Evolutionary conservation across 371 early-diverging fungal species (phyloP), one percentile per base, ranked within the genome.

Genomic region (Rhizopus delemar): DNA sequence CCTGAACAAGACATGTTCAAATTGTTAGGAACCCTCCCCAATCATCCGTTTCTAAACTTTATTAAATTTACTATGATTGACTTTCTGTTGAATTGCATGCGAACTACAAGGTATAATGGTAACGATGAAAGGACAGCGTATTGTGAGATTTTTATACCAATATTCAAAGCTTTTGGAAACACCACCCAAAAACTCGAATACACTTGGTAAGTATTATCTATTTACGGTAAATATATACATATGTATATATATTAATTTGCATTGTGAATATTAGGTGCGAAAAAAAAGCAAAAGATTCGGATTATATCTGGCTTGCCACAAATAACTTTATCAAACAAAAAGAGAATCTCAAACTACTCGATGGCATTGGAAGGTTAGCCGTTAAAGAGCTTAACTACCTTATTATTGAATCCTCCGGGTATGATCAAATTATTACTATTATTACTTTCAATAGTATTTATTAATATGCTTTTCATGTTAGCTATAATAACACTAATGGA

Each of bases 101-200:
- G 34, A 41, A 12, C 61, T 9, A 1, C n/a, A 38, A 22, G 2
- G 13, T 60, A 60, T 28, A 55, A 48, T 38, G 13, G 32, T 16
- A 60, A 50, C 4, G 60, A 60, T 53, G 60, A 60, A 60, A 45
- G 60, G 22, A 48, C 48, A 35, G 46, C 41, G 2, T 53, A 60
- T 39, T 60, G 54, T 12, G 60, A 53, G 22, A 46, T 60, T 1
- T 48, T 48, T 6, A 53, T 60, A 3, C 60, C 60, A 0, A 32
- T 60, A 12, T 60, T 61, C 5, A 62, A 62, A 35, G 49, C 62
- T 41, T 62, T 62, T 56, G 62, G 62, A 16, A 58, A 60, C n/a
- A 15, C 39, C 2, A 49, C 59, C 6, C 6, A 53, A 31, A 54
- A 32, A 22, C 31, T 64, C n/a, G 41, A 38, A 5, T 64, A 54